Evolutionary conservation across 2,329 filamentous ascomycete genomes (phyloP), one percentile per base, ranked within the genome.

Genomic region (Aspergillus glaucus): DNA sequence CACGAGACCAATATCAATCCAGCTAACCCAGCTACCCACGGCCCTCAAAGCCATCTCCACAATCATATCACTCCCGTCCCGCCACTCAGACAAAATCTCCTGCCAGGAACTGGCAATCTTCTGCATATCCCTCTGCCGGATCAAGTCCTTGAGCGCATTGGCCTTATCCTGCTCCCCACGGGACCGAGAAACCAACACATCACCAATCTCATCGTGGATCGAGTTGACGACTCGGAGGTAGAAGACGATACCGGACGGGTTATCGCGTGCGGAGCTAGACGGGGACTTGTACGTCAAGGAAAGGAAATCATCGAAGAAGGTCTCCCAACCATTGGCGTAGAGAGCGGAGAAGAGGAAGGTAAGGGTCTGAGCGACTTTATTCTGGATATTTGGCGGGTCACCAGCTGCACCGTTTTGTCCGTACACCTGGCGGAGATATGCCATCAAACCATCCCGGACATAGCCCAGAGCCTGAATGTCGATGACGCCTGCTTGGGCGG

Each of bases 21-120:
- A 98, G 78, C 90, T 94, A 52, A 95, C 90, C 92, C 93, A 98
- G 67, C 92, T 93, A 34, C 89, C 90, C 56, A 98, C 83, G n/a
- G 90, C 86, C 70, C 86, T 89, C 46, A 98, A 78, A 59, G 88
- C 91, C 78, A 94, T 84, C 67, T 96, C 90, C 40, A 95, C 79
- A 50, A 97, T 79, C 39, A 73, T 67, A 62, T 90, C 84, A 57
- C 86, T 81, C 49, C 82, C 79, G 48, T 81, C 80, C 56, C 79
- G 77, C 79, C 91, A 97, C 61, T 85, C 82, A 9, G 82, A 78
- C 48, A 98, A 78, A 41, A 98, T 86, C 62, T 95, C 87, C 68
- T 93, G 88, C 93, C 93, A 98, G 3, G 90, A 92, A 51, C 79
- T 77, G 40, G 89, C 87, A 56, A 98, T 87, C 68, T 90, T 95